Conservation (phyloP, 2,329 filamentous ascomycete genomes). For the Microsporum audouinii region DNA sequence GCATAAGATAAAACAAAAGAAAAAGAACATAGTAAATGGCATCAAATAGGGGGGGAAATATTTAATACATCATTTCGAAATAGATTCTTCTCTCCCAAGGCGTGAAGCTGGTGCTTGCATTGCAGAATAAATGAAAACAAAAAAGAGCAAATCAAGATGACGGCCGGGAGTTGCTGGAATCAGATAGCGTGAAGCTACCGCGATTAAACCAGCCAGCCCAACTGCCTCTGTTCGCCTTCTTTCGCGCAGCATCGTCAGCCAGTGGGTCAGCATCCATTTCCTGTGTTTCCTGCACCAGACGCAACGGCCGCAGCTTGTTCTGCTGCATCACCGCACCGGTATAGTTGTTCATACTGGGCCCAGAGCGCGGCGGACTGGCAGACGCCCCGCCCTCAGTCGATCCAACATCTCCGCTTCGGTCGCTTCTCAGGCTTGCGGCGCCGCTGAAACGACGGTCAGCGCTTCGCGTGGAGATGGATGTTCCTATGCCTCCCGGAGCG, state of each 20-base stretch:
- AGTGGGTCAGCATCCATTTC: constrained; percentile 26
- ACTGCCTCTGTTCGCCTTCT: constrained; percentile 37
- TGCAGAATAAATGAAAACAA: neutral
- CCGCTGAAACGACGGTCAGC: constrained; percentile 49
- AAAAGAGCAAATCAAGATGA: neutral
- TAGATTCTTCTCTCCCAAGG: neutral
- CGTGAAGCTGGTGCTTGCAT: neutral
- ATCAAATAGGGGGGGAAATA: neutral
- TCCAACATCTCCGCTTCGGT: constrained; percentile 34
- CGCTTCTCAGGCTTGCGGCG: constrained; percentile 48
- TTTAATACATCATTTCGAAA: constrained; percentile 2
- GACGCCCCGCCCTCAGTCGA: constrained; percentile 32
- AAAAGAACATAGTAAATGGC: neutral
- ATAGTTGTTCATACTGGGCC: constrained; percentile 56
- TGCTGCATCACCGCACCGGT: constrained; percentile 51
- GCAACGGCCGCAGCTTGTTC: constrained; percentile 71
- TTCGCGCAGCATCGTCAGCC: constrained; percentile 34
- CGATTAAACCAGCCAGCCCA: constrained; percentile 39
- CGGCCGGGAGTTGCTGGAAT: neutral
- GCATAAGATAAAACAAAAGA: neutral
- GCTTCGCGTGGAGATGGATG: constrained; percentile 40
- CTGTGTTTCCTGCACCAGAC: constrained; percentile 71
- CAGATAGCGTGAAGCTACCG: constrained; percentile 12
- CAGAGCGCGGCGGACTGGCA: constrained; percentile 50
- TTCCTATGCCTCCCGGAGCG: constrained; percentile 36